Evolutionary conservation across 2,329 filamentous ascomycete genomes (phyloP), one percentile per base, ranked within the genome.

Genomic region (Scedosporium dehoogii): DNA sequence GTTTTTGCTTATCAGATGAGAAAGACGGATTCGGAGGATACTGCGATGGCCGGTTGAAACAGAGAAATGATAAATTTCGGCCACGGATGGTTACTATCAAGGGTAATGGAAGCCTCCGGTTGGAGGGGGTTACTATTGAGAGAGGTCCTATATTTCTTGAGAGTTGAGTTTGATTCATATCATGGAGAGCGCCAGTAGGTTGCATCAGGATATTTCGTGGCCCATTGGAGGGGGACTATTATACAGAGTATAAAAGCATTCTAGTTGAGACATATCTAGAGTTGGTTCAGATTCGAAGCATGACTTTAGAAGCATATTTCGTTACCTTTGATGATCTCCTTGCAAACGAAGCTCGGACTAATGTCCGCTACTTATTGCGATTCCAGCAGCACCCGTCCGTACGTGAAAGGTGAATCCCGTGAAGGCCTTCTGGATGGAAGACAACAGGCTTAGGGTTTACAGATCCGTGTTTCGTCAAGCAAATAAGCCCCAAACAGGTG

Each of bases 391-490:
- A 84, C 58, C 73, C 76, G 41, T 33, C 29, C 29, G 6, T 85
- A 66, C 58, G 53, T 55, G 25, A 21, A 10, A 18, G 29, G 21
- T 23, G 21, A 7, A 21, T 33, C 21, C 14, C 9, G 2, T 12
- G 2, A 2, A 23, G 9, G 41, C 6, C 33, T 56, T 12, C 23
- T n/a, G 2, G 41, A 9, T 25, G 29, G 23, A 53, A 9, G 29
- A 12, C 18, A 6, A 18, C 9, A 7, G 29, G 42, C 51, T 53
- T 2, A 29, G 3, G 51, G 23, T 23, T 46, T 58, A 12, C 25
- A 62, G 61, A 14, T 65, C 80, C 74, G 85, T 85, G 83, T 85
- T 87, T 75, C 85, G 87, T 70, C 84, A 87, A 72, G 82, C 83
- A 62, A 86, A 87, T 68, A 68, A 82, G 64, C 79, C 82, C 62